phyloP scores from a whole-genome alignment of 2,329 filamentous ascomycete genomes.

The Amesomyces nigricolor region DNA sequence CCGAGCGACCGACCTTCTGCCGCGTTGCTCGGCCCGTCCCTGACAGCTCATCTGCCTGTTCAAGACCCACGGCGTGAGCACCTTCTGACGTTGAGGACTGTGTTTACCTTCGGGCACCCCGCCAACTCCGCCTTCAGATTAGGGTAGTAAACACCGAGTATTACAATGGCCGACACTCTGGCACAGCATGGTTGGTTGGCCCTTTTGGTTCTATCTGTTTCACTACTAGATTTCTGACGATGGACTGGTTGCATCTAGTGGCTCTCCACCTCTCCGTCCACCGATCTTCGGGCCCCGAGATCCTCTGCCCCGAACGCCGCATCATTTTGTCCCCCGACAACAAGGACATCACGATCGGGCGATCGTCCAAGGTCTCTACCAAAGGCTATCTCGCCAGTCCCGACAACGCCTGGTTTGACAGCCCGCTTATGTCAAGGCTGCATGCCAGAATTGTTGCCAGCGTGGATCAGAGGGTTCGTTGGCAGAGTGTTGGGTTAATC shows the following conservation, averaged over 20 bases:
- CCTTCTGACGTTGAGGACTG: constrained; percentile 6
- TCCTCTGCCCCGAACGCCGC: constrained; percentile 14
- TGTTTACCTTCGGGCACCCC: too few relatives aligned
- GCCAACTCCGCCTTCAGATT: too few relatives aligned
- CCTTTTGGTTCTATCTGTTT: neutral
- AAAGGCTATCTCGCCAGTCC: constrained; percentile 37
- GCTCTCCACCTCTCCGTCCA: constrained; percentile 20
- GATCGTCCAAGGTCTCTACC: constrained; percentile 40
- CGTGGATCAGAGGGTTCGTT: constrained; percentile 36
- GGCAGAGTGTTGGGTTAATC: neutral
- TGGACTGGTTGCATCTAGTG: constrained; percentile 12
- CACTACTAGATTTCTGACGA: neutral
- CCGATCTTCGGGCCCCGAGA: constrained; percentile 10
- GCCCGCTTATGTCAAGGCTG: constrained; percentile 63
- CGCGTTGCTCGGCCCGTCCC: too few relatives aligned
- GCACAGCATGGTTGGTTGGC: neutral
- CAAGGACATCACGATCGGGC: constrained; percentile 34
- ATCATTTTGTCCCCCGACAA: constrained; percentile 29
- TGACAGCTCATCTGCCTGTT: neutral
- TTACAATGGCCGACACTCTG: too few relatives aligned
- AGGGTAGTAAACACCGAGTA: too few relatives aligned
- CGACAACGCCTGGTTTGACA: constrained; percentile 62
- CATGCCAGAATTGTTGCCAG: constrained; percentile 54
- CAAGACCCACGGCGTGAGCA: constrained; percentile 7
- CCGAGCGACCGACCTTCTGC: too few relatives aligned